Evolutionary conservation across 768 basidiomycete genomes (phyloP), one percentile per base, ranked within the genome.

Genomic region (Hortiboletus flavorubellus): DNA sequence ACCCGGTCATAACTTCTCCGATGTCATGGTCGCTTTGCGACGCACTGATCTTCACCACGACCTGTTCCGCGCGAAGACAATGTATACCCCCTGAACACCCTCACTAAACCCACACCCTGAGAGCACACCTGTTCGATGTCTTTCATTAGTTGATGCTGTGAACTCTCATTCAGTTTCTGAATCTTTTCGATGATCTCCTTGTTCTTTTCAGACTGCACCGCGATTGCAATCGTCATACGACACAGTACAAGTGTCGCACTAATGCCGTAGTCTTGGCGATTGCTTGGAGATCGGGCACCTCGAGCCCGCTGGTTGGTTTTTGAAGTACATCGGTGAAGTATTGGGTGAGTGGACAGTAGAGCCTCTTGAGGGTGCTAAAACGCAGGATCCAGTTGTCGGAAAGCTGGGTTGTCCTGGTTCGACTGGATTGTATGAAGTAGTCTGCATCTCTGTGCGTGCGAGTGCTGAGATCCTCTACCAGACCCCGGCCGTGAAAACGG

Each of bases 381-480:
- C 92, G 84, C 33, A 93, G 72, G 53, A 93, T 90, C 93, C 93
- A 96, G 72, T 91, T 94, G 64, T 93, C 91, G 11, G 87, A 83
- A 2, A 78, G 78, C 51, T 89, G 84, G 16, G 79, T 72, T 0
- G 84, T 76, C 6, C 79, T 76, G 6, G 81, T 74, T 11, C 87
- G 81, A 18, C 76, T 73, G 5, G 84, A 73, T 50, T 80, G 81
- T 43, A 83, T 81, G 66, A 95, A 95, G 73, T 91, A 91, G 33
- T 85, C 80, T 46, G 78, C 76, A 74, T 94, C 93, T 60, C 92
- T 94, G 65, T 42, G 45, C 26, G 46, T 14, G 23, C 37, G 12
- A 34, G 49, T 38, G 52, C 54, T 61, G 41, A 66, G 63, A 37
- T 16, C 23, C 11, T n/a, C 35, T 44, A 43, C 45, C 15, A 16